Percentiles rank a stretch among this genome's conserved stretches.
Conservation (phyloP, 257 asterid genomes). For the Linaria vulgaris region DNA sequence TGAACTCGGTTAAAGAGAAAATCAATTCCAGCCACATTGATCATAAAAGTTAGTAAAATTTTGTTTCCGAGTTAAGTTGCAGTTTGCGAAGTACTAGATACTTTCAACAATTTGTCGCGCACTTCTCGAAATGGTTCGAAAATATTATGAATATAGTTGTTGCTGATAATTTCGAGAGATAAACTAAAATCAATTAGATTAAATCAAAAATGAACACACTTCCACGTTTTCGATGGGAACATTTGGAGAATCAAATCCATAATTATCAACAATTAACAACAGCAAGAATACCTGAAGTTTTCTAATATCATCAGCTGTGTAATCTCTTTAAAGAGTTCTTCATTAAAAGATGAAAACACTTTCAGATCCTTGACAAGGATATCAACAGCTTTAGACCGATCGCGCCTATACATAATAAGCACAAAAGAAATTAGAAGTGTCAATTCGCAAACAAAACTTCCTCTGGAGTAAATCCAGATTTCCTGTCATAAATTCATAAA, state of each 20-base stretch:
- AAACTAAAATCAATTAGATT: too few relatives aligned
- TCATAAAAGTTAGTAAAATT: background rate
- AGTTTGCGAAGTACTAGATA: too few relatives aligned
- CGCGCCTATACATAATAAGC: conserved; percentile 26
- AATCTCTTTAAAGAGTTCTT: conserved; percentile 40
- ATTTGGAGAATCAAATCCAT: background rate
- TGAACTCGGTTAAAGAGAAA: too few relatives aligned
- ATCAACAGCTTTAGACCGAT: conserved; percentile 36
- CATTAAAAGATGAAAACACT: conserved; percentile 39
- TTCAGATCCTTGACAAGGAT: conserved; percentile 37
- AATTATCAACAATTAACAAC: background rate
- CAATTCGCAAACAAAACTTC: background rate
- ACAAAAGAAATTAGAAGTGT: background rate
- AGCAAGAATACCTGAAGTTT: conserved; percentile 36
- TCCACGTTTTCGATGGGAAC: too few relatives aligned
- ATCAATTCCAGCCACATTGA: background rate
- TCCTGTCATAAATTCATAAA: background rate
- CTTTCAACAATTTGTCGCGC: too few relatives aligned
- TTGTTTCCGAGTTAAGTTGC: too few relatives aligned
- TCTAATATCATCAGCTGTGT: conserved; percentile 37
- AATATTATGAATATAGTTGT: too few relatives aligned
- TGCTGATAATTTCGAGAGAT: too few relatives aligned
- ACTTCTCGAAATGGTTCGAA: too few relatives aligned
- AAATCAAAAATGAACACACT: too few relatives aligned
- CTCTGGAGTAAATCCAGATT: background rate